A percentile compares a stretch with the other conserved stretches of the same genome.
phyloP scores from a whole-genome alignment of 1,139 yeast species.

The Pichia sp. region DNA sequence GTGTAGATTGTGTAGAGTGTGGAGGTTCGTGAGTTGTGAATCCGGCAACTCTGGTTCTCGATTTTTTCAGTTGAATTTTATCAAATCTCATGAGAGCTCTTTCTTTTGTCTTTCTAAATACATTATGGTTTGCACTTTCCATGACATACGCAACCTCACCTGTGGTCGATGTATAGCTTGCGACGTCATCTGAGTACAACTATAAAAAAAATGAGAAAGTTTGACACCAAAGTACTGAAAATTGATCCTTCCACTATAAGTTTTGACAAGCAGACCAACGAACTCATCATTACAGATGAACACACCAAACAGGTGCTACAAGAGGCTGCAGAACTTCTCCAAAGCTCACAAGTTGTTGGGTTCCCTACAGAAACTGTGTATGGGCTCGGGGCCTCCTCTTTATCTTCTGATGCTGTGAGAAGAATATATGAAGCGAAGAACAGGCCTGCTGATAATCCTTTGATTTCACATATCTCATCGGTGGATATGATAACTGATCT shows the following conservation, averaged over 20 bases:
- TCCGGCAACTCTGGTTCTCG: no score
- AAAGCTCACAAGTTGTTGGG: constrained; percentile 61
- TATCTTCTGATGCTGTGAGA: constrained; percentile 63
- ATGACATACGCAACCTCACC: no score
- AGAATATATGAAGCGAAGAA: constrained; percentile 83
- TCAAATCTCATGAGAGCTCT: no score
- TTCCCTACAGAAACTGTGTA: constrained; percentile 98
- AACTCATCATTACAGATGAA: constrained; percentile 37
- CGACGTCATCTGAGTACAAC: constrained; percentile 4
- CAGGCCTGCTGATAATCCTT: constrained; percentile 91
- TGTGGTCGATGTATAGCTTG: constrained; percentile 1
- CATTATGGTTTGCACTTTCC: no score
- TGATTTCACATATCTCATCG: constrained; percentile 84
- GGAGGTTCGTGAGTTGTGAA: no score
- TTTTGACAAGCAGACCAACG: constrained; percentile 28
- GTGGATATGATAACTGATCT: constrained; percentile 57
- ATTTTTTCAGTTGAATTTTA: no score
- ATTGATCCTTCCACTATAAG: constrained; percentile 38
- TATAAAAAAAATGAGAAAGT: constrained; percentile 2
- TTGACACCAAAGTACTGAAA: constrained; percentile 34
- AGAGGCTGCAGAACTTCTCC: constrained; percentile 53
- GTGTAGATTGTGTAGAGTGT: no score
- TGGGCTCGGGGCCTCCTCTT: constrained; percentile 87
- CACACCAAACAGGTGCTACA: constrained; percentile 42
- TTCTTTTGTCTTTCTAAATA: no score